Percentiles rank a stretch among this genome's conserved stretches.
phyloP scores from a whole-genome alignment of 2,329 filamentous ascomycete genomes.

The Elsinoe perseae region DNA sequence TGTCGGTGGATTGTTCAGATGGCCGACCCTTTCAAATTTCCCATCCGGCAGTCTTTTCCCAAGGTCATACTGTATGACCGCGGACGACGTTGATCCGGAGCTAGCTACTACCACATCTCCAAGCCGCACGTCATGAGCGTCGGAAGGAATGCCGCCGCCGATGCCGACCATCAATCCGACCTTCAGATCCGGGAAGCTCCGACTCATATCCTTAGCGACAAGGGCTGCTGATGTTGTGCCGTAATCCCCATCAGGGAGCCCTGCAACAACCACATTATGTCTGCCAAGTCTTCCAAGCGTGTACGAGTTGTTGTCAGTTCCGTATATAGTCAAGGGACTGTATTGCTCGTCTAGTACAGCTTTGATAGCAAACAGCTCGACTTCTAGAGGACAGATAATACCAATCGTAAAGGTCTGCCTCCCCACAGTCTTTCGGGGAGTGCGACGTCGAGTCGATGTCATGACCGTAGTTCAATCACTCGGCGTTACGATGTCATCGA shows the following conservation, averaged over 20 bases:
- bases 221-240: constrained; percentile 21
- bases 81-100: not conserved
- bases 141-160: constrained; percentile 23
- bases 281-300: constrained; percentile 21
- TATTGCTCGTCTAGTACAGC: constrained; percentile 16
- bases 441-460: no score
- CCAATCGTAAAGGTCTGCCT: constrained; percentile 10
- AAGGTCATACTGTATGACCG: not conserved
- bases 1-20: constrained; percentile 15
- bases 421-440: no score
- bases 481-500: no score
- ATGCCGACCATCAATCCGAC: constrained; percentile 22
- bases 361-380: constrained; percentile 11
- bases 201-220: constrained; percentile 20
- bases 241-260: constrained; percentile 20
- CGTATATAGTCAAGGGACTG: not conserved
- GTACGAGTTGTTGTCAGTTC: constrained; percentile 21
- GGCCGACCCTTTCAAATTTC: not conserved
- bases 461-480: no score
- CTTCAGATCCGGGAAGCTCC: constrained; percentile 17
- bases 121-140: constrained; percentile 23
- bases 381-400: constrained; percentile 11
- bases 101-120: constrained; percentile 24
- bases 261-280: constrained; percentile 25
- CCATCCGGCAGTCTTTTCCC: not conserved